These are phyloP conservation scores for Alectoria sarmentosa DNA, from an alignment of 495 filamentous ascomycete species.

Conservation along the genomic window DNA sequence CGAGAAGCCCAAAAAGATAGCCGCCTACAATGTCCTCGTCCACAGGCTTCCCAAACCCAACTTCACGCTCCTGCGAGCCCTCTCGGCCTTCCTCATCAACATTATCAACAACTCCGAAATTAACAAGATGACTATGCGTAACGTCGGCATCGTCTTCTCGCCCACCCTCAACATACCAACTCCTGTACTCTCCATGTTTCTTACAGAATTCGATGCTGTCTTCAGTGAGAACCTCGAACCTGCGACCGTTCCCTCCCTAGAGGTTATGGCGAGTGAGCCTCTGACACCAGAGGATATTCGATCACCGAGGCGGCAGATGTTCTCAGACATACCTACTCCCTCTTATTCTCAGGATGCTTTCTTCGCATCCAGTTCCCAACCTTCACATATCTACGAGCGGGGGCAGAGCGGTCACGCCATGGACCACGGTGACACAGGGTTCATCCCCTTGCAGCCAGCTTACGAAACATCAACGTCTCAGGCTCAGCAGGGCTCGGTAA, in stretches of 20 bases:
- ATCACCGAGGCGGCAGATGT: conserved; percentile 61
- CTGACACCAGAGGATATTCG: conserved; percentile 54
- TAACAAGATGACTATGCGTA: conserved; percentile 98
- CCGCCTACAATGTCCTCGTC: conserved; percentile 78
- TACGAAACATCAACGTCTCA: conserved; percentile 39
- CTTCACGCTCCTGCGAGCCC: conserved; percentile 66
- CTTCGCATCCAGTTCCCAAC: conserved; percentile 23
- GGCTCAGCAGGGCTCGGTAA: conserved; percentile 13
- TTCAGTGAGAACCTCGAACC: conserved; percentile 66
- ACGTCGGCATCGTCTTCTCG: conserved; percentile 98
- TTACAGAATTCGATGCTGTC: conserved; percentile 82
- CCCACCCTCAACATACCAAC: conserved; percentile 95
- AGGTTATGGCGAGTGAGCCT: conserved; percentile 39
- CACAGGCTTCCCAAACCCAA: conserved; percentile 77
- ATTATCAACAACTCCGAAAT: conserved; percentile 82
- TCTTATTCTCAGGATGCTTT: conserved; percentile 58
- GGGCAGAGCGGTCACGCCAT: conserved; percentile 2
- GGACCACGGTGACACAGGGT: conserved; percentile 46
- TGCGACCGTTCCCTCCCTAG: conserved; percentile 38
- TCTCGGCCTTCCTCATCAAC: conserved; percentile 78
- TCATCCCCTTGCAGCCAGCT: conserved; percentile 54
- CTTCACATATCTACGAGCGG: conserved; percentile 7
- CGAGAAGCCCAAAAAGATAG: conserved; percentile 67
- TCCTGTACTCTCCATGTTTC: conserved; percentile 86
- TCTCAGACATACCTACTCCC: conserved; percentile 61